phyloP scores from a whole-genome alignment of 1,284 basidiomycete species.

The Coriolopsis trogii region DNA sequence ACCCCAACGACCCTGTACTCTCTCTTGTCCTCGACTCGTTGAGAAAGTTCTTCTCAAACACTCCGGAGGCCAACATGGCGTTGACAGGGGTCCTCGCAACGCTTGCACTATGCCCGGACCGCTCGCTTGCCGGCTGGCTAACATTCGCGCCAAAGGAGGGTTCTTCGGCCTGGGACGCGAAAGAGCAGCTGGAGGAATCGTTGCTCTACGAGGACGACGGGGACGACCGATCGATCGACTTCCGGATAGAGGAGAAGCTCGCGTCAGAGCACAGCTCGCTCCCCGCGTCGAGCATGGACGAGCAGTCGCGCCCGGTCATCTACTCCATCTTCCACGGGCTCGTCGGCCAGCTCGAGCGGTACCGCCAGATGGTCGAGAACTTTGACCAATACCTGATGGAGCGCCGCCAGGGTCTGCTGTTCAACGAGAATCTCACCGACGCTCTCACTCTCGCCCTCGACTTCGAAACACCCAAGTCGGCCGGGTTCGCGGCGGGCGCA shows the following conservation, averaged over 20 bases:
- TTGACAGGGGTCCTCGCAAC: slow-evolving; percentile 82
- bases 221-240: slow-evolving; percentile 82
- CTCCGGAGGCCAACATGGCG: slow-evolving; percentile 87
- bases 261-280: slow-evolving; percentile 57
- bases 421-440: slow-evolving; percentile 92
- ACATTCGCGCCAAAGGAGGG: slow-evolving; percentile 58
- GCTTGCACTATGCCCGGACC: slow-evolving; percentile 81
- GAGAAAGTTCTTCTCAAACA: slow-evolving; percentile 81
- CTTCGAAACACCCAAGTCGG: slow-evolving; percentile 37
- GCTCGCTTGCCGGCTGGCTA: slow-evolving; percentile 89
- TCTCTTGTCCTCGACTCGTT: slow-evolving; percentile 72
- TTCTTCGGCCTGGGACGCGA: slow-evolving; percentile 21
- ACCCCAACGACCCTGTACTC: slow-evolving; percentile 78
- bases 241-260: slow-evolving; percentile 66
- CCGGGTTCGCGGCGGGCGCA: slow-evolving; percentile 7
- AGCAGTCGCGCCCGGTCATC: slow-evolving; percentile 73
- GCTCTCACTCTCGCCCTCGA: slow-evolving; percentile 80
- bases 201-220: slow-evolving; percentile 48
- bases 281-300: slow-evolving; percentile 69
- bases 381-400: slow-evolving; percentile 89
- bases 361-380: slow-evolving; percentile 71
- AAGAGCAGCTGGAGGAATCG: slow-evolving; percentile 20
- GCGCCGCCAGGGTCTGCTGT: slow-evolving; percentile 86
- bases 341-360: slow-evolving; percentile 78
- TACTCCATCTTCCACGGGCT: slow-evolving; percentile 81